Base-by-base conservation (phyloP, 2,329 filamentous ascomycete genomes). In the Calonectria crousiana region DNA sequence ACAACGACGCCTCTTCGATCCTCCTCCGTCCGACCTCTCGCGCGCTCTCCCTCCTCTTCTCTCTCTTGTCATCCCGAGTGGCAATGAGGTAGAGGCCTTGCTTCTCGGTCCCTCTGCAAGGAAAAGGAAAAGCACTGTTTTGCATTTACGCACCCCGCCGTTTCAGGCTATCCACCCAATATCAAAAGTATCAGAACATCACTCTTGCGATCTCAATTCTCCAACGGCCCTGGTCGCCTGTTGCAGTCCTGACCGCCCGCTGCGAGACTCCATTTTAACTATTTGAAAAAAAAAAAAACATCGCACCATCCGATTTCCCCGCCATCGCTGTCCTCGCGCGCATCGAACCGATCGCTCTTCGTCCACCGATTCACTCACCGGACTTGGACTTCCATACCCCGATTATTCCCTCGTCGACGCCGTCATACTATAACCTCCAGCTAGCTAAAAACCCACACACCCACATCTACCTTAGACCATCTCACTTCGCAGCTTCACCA, bases 261-360 rank as follows among this genome's bases (percentile, higher is more conserved):
- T 78, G 62, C 74, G 74, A 66, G 77, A 76, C 76, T 77, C 72
- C 74, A 70, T 79, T 71, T 75, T 81, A 78, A 77, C 75, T 78
- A 74, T 74, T 30, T 71, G 78, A 79, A 81, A 47, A 47, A 78
- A 79, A 81, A 47, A 47, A 47, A 47, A 78, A 79, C 80, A 81
- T 80, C 79, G 79, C 79, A 78, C 79, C 78, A 81, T 78, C 73
- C 73, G 44, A 69, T 62, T 77, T 69, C 78, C 79, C 77, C 76
- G 80, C 79, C 74, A 80, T 80, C 70, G 64, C 74, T 78, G 56
- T 71, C 74, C 44, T 75, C 60, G 74, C 76, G 76, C 77, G 74
- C 77, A 77, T 81, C 78, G 73, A 79, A 78, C 79, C 78, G 79
- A 79, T 81, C 78, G 75, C 67, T 70, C 68, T 76, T 77, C 69